phyloP scores from a whole-genome alignment of 176 grass and related monocot species.

The Musa schizocarpa region DNA sequence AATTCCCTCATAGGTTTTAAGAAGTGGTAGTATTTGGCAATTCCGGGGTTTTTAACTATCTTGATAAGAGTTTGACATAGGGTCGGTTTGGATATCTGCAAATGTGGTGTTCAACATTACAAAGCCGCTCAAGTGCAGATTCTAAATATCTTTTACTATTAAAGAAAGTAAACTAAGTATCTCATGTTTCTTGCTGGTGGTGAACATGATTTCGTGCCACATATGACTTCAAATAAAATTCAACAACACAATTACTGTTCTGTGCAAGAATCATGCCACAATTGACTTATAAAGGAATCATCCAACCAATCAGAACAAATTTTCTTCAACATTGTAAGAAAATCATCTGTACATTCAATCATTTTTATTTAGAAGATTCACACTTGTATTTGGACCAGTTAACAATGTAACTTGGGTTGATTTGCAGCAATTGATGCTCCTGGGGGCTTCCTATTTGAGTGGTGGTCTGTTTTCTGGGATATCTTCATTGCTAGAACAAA shows the following conservation, averaged over 20 bases:
- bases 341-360: too few relatives aligned
- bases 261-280: too few relatives aligned
- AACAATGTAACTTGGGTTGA: background rate
- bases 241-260: too few relatives aligned
- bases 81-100: background rate
- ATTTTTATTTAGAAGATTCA: background rate
- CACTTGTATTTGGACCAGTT: background rate
- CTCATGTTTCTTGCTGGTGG: too few relatives aligned
- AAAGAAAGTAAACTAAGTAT: background rate
- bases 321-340: too few relatives aligned
- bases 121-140: background rate
- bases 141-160: background rate
- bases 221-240: too few relatives aligned
- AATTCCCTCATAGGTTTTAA: background rate
- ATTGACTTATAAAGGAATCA: too few relatives aligned
- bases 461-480: slow-evolving; percentile 87
- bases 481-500: slow-evolving; percentile 56
- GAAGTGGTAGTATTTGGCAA: background rate
- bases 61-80: background rate
- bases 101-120: background rate
- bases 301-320: too few relatives aligned
- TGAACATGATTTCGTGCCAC: too few relatives aligned
- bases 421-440: slow-evolving; percentile 59
- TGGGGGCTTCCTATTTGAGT: slow-evolving; percentile 67
- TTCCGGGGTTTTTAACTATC: background rate